Evolutionary conservation across 2,329 filamentous ascomycete species (phyloP), one percentile per base, ranked within the genome.

Genomic region (Sphaerulina vaccinii): DNA sequence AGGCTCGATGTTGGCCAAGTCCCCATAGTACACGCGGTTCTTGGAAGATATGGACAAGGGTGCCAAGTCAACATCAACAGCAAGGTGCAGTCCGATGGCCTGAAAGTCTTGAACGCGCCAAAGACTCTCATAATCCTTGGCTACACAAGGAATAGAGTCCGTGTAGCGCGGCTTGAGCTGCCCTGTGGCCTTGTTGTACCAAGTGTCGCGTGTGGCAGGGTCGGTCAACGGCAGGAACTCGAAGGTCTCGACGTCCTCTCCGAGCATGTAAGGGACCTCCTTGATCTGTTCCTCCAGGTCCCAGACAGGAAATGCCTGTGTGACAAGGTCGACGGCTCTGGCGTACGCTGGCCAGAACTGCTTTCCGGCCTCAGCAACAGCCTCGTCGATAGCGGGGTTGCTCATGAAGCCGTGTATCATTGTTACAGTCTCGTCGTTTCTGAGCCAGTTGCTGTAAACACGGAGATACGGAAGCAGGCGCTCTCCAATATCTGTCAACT

Each of bases 111-210:
- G 77, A 48, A 87, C 76, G 35, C 85, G 77, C 63, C 81, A 80
- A n/a, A 85, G 74, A 79, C 85, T 85, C 67, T 88, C 85, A n/a
- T n/a, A n/a, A 27, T 81, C 73, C 49, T 84, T 81, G n/a, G n/a
- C n/a, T n/a, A n/a, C n/a, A n/a, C n/a, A n/a, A n/a, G n/a, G n/a
- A 0, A 77, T 75, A 51, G 82, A 78, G 54, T 83, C 79, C 9
- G 74, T 74, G 66, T 75, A 76, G 40, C 76, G 77, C 11, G 75
- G 74, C 65, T 84, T 85, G 49, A 74, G 55, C 11, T 67, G 64
- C 16, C 66, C 68, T 18, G 62, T 64, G n/a, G 71, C 67, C 10
- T 68, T 65, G 52, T 73, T 71, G 41, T 79, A 71, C 72, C 83
- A 83, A 47, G 79, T 73, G 40, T 77, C 76, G 52, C 65, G 69